Conservation (phyloP, 2,329 filamentous ascomycete genomes). For the Bipolaris bicolor region DNA sequence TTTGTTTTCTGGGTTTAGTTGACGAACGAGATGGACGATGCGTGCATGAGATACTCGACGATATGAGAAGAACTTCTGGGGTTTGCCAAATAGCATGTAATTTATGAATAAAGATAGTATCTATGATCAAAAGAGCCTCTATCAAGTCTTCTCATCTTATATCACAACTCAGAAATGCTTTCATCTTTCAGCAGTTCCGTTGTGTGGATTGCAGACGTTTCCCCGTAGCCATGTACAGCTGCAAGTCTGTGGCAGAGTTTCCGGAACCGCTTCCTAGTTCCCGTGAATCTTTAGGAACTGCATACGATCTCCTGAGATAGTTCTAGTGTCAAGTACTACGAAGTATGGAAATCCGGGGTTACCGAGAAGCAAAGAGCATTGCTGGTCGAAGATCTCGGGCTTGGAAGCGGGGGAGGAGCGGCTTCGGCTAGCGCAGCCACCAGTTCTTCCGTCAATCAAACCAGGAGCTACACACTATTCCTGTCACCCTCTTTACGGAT, state of each 20-base stretch:
- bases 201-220: background rate
- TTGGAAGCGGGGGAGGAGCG: slow-evolving; percentile 15
- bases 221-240: background rate
- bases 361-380: slow-evolving; percentile 2
- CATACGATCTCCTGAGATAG: background rate
- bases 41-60: background rate
- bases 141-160: background rate
- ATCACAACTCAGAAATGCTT: background rate
- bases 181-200: background rate
- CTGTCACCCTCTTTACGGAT: background rate
- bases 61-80: background rate
- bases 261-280: slow-evolving; percentile 16
- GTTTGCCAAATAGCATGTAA: background rate
- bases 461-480: background rate
- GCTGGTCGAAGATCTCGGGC: slow-evolving; percentile 23
- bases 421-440: slow-evolving; percentile 27
- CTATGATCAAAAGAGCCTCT: background rate
- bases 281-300: background rate
- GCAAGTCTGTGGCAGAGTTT: background rate
- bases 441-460: slow-evolving; percentile 39
- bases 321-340: background rate
- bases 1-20: background rate
- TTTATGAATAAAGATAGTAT: background rate
- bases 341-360: background rate
- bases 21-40: background rate